phyloP scores from a whole-genome alignment of 1,139 yeast species.

The Kodamaea fungicola region DNA sequence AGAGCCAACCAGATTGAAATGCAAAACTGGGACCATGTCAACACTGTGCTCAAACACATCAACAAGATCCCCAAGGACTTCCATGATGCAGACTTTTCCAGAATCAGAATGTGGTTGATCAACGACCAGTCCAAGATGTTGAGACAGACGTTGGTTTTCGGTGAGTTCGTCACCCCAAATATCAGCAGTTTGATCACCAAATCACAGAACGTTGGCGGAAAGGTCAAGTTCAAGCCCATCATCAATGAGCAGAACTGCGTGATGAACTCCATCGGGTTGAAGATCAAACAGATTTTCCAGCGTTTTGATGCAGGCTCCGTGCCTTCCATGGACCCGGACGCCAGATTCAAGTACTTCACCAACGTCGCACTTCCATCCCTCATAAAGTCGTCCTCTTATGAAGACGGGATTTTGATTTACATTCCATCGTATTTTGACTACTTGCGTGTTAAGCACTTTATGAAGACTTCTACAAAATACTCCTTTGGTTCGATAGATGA shows the following conservation, averaged over 20 bases:
- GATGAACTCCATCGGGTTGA: constrained; percentile 51
- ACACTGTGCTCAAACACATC: constrained; percentile 63
- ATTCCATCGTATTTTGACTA: constrained; percentile 89
- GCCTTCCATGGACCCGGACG: constrained; percentile 69
- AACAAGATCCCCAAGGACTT: constrained; percentile 74
- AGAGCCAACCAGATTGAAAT: constrained; percentile 82
- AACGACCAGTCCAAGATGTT: constrained; percentile 75
- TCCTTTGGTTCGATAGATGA: constrained; percentile 74
- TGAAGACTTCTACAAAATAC: constrained; percentile 61
- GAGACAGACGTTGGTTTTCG: constrained; percentile 75
- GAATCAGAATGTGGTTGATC: constrained; percentile 89
- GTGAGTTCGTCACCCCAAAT: constrained; percentile 77
- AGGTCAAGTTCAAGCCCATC: constrained; percentile 50
- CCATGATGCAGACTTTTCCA: constrained; percentile 84
- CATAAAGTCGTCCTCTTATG: constrained; percentile 52
- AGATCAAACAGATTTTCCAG: constrained; percentile 69
- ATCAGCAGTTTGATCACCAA: constrained; percentile 62
- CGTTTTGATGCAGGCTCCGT: constrained; percentile 54
- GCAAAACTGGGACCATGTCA: constrained; percentile 92
- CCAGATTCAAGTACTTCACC: constrained; percentile 75
- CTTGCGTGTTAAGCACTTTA: constrained; percentile 67
- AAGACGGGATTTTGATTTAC: constrained; percentile 74
- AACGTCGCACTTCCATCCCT: constrained; percentile 70
- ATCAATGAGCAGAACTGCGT: constrained; percentile 37
- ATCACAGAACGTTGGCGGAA: constrained; percentile 65